Conservation (phyloP, 225 moss, liverwort and hornwort genomes). For the Straminergon stramineum region DNA sequence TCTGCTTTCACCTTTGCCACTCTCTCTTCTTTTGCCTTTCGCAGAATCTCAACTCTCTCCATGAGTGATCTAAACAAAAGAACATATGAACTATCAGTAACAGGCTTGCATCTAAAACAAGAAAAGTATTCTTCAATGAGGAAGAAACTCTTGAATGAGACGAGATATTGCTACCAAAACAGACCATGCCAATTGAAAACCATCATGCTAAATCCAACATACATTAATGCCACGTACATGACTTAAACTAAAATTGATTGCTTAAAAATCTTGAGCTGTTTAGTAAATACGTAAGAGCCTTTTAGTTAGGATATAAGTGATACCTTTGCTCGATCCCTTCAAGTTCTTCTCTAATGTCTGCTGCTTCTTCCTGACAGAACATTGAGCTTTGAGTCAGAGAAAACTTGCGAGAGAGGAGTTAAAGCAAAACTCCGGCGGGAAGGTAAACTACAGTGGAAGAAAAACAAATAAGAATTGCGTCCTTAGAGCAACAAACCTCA, state of each 20-base stretch:
- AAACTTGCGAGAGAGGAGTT: not conserved
- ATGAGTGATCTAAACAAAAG: slow-evolving; percentile 21
- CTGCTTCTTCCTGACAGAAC: slow-evolving; percentile 41
- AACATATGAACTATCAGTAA: not conserved
- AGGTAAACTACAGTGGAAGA: not conserved
- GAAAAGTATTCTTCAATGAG: not conserved
- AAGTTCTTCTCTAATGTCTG: slow-evolving; percentile 41
- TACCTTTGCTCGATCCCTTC: slow-evolving; percentile 52
- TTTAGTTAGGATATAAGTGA: not conserved
- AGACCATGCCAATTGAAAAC: not conserved
- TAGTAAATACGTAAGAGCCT: not conserved
- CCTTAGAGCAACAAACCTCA: slow-evolving; percentile 41
- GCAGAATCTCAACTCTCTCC: slow-evolving; percentile 52
- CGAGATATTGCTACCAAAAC: not conserved
- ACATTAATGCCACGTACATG: not conserved
- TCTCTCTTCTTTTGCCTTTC: slow-evolving; percentile 43
- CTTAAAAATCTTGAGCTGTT: not conserved
- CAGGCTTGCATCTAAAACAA: not conserved
- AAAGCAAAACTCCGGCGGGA: not conserved
- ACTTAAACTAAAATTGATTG: not conserved
- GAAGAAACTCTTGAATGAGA: not conserved
- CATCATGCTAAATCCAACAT: not conserved
- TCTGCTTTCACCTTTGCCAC: slow-evolving; percentile 42
- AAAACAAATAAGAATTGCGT: not conserved
- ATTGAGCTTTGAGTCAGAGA: not conserved